phyloP scores from a whole-genome alignment of 2,329 filamentous ascomycete genomes.

The Clonostachys chloroleuca region DNA sequence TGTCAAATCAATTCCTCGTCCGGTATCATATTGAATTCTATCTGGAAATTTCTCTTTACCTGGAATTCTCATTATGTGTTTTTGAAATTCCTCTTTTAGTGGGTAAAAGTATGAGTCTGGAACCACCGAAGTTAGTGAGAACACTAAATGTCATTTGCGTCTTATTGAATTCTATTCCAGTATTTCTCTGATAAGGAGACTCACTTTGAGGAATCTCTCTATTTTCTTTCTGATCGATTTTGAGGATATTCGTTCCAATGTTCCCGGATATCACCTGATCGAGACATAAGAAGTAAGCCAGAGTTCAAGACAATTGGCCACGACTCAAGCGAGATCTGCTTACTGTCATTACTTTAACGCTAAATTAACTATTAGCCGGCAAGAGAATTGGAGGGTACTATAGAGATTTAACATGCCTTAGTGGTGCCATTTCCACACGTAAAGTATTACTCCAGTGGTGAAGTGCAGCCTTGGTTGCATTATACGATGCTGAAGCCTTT shows the following conservation, averaged over 20 bases:
- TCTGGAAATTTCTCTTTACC: not conserved
- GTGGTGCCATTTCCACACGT: conserved; percentile 13
- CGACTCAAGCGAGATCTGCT: not conserved
- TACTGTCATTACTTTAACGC: not conserved
- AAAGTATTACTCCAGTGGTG: conserved; percentile 11
- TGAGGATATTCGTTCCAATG: conserved; percentile 3
- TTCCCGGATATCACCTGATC: conserved; percentile 6
- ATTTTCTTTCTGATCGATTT: conserved; percentile 1
- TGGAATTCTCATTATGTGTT: not conserved
- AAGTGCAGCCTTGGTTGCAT: conserved; percentile 13
- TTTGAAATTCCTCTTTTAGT: not conserved
- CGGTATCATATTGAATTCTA: not conserved
- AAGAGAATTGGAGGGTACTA: not conserved
- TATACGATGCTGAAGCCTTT: conserved; percentile 7
- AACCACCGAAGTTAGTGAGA: not conserved
- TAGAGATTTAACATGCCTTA: conserved; percentile 5
- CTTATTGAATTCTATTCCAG: not conserved
- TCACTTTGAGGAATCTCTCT: not conserved
- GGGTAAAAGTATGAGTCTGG: not conserved
- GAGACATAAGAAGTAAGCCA: too few relatives aligned
- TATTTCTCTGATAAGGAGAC: not conserved
- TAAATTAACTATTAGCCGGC: not conserved
- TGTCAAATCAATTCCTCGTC: too few relatives aligned
- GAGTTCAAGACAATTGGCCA: not conserved
- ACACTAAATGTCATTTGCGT: not conserved